Evolutionary conservation across 805 yeast species (phyloP).

Genomic region (Nakazawaea anatomiae): DNA sequence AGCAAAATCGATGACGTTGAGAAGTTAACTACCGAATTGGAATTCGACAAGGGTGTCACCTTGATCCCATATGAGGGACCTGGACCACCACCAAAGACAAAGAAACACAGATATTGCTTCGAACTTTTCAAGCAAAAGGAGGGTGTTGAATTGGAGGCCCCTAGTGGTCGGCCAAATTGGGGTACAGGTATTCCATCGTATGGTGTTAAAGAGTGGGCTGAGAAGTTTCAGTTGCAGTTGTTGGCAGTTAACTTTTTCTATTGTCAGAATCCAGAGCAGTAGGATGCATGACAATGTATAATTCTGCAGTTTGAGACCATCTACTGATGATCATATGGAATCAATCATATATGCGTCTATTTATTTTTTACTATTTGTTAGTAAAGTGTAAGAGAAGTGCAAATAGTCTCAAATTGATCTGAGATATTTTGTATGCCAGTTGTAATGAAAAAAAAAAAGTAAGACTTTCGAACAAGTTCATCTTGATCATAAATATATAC

Average conservation of each 20-base stretch:
- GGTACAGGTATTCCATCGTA: conserved; percentile 78
- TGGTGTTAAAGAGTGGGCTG: conserved; percentile 74
- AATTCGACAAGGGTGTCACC: conserved; percentile 29
- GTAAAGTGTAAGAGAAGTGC: not conserved
- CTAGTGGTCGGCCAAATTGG: conserved; percentile 66
- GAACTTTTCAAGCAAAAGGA: conserved; percentile 61
- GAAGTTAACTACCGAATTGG: conserved; percentile 28
- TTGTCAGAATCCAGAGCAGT: conserved; percentile 52
- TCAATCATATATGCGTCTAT: no score
- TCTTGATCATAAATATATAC: no score
- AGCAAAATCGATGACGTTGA: conserved; percentile 23
- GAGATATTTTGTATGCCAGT: not conserved
- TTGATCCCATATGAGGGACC: conserved; percentile 70
- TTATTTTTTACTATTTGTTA: no score
- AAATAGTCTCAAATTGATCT: not conserved
- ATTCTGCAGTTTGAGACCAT: no score
- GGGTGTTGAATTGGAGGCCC: conserved; percentile 29
- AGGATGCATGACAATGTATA: not conserved
- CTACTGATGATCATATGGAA: no score
- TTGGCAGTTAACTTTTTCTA: conserved; percentile 77
- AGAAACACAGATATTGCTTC: conserved; percentile 83
- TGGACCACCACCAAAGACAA: conserved; percentile 84
- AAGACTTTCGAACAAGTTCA: not conserved
- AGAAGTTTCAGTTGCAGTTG: conserved; percentile 54
- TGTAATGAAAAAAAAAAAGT: not conserved